Percentiles rank a stretch among this genome's conserved stretches.
Evolutionary conservation across 768 basidiomycete genomes (phyloP).

Genomic region (Kwoniella bestiolae): DNA sequence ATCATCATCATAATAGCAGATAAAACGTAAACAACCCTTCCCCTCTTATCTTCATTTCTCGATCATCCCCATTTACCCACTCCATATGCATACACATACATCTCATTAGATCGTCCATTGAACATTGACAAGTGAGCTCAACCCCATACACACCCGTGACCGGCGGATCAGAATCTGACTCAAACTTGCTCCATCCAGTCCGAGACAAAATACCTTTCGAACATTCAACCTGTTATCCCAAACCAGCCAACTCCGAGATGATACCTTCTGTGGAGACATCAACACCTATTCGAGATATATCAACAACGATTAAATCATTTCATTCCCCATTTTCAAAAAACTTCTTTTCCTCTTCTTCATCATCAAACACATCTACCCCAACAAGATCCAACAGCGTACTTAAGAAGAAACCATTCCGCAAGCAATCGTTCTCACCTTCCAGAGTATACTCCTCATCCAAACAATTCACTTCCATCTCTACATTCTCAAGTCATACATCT

Average conservation of each 20-base stretch:
- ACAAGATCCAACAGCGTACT: background rate
- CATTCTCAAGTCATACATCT: background rate
- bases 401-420: background rate
- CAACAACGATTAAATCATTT: constrained; percentile 4
- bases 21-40: background rate
- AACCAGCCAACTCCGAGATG: constrained; percentile 17
- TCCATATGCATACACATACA: background rate
- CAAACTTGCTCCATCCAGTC: constrained; percentile 7
- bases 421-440: background rate
- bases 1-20: background rate
- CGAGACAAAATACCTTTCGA: constrained; percentile 15
- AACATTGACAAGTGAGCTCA: background rate
- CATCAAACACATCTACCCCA: background rate
- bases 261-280: background rate
- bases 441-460: background rate
- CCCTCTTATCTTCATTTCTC: too few relatives aligned
- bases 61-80: background rate
- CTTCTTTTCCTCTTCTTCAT: background rate
- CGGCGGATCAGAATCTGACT: background rate
- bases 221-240: background rate
- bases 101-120: background rate
- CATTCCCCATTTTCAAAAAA: background rate
- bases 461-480: background rate
- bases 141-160: background rate
- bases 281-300: constrained; percentile 5